Evolutionary conservation across 208 protist genomes (phyloP).

Genomic region (Leptomonas seymouri): DNA sequence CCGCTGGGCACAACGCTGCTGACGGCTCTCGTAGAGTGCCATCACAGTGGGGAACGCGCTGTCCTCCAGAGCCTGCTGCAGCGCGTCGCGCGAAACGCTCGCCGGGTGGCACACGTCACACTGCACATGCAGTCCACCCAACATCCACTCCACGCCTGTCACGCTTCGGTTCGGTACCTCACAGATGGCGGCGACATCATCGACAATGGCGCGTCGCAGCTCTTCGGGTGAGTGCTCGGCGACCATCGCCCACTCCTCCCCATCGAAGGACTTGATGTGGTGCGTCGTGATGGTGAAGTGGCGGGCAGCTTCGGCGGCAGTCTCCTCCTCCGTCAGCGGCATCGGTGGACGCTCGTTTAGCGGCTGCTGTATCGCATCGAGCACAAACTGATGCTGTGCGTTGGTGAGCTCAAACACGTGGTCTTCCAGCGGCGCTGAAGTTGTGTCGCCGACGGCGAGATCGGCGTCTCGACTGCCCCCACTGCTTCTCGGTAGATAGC

Average conservation of each 20-base stretch:
- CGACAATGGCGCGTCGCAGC: constrained; percentile 34
- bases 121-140: constrained; percentile 39
- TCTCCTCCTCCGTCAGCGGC: constrained; percentile 7
- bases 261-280: constrained; percentile 29
- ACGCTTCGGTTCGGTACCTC: constrained; percentile 38
- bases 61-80: constrained; percentile 11
- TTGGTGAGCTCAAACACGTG: constrained; percentile 10
- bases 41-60: constrained; percentile 9
- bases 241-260: constrained; percentile 48
- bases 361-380: constrained; percentile 7
- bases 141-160: constrained; percentile 22
- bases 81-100: not conserved
- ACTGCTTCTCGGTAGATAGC: not conserved
- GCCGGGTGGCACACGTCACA: constrained; percentile 41
- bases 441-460: not conserved
- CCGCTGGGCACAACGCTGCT: not conserved
- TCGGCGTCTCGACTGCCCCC: not conserved
- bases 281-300: not conserved
- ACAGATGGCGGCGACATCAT: constrained; percentile 38
- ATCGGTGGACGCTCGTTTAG: constrained; percentile 7
- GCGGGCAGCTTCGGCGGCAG: not conserved
- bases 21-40: constrained; percentile 8
- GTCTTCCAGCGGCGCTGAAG: not conserved
- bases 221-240: constrained; percentile 40
- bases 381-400: constrained; percentile 4